Evolutionary conservation across 2,329 filamentous ascomycete genomes (phyloP), one percentile per base, ranked within the genome.

Genomic region (Acrodontium crateriforme): DNA sequence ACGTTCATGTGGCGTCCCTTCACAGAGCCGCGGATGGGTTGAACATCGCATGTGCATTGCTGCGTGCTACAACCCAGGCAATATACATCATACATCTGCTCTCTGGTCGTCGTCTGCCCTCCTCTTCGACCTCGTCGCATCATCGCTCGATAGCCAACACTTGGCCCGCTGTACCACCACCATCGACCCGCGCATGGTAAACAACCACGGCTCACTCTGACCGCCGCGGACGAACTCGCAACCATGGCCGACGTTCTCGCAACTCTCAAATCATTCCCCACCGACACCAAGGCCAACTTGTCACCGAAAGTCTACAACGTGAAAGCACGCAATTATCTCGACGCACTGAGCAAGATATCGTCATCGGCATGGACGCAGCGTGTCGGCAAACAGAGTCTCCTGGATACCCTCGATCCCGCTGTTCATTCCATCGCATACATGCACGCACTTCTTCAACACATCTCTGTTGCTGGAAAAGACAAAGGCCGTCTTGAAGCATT

Each of bases 371-470:
- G 47, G 45, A 33, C 44, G 16, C 58, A 56, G 38, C 41, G 44
- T 17, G 46, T 56, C 17, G 54, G 56, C 24, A 44, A 50, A 32
- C 47, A 59, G 33, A 54, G 57, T 40, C 29, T 60, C 10, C 44
- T 62, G 24, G 46, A 55, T 50, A 39, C 62, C 18, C 53, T 74
- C 32, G 60, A 75, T 40, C 71, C 74, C 12, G 50, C 62, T 6
- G 49, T 60, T 20, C 70, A 78, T 46, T 67, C 68, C 11, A 59
- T 77, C 36, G 58, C 68, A 6, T 78, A 74, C 49, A 53, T 72
- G 27, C 63, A 60, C 36, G 56, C 67, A 25, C 57, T 78, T 19
- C 49, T 59, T 25, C 56, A 60, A 3, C 38, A 47, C 22, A 35
- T 39, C 9, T 28, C 38, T 17, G 33, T 27, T n/a, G 36, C 33